A percentile compares a stretch with the other conserved stretches of the same genome.
phyloP scores from a whole-genome alignment of 306 rosid genomes.

The Adenanthera pavonina region DNA sequence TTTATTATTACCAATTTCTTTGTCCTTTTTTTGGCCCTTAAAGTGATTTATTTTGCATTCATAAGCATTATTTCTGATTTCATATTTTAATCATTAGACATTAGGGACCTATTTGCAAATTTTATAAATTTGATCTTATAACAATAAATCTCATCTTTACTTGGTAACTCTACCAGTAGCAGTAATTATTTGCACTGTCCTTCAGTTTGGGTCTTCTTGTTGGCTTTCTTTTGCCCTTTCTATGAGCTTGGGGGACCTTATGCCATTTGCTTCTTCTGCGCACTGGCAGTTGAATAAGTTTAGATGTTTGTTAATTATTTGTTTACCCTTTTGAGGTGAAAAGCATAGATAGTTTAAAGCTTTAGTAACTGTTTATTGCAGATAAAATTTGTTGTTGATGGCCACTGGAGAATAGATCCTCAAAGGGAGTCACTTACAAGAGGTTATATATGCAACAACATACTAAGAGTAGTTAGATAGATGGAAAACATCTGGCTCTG shows the following conservation, averaged over 20 bases:
- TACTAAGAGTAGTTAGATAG: constrained; percentile 64
- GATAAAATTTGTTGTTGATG: constrained; percentile 94
- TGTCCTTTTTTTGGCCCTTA: no score
- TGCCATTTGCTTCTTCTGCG: neutral
- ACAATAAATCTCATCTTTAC: neutral
- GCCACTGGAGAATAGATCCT: constrained; percentile 82
- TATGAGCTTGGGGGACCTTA: neutral
- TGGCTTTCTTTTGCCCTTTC: neutral
- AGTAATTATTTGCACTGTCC: constrained; percentile 1
- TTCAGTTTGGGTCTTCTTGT: constrained; percentile 7
- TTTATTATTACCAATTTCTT: no score
- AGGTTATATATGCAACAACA: constrained; percentile 79
- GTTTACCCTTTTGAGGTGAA: constrained; percentile 17
- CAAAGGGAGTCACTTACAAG: constrained; percentile 62
- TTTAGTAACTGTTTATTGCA: constrained; percentile 45
- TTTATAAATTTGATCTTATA: no score
- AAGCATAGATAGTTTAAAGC: constrained; percentile 9
- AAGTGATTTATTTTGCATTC: no score
- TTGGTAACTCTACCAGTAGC: neutral
- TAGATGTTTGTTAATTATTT: constrained; percentile 12
- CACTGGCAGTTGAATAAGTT: neutral
- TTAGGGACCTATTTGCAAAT: no score
- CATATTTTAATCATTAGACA: no score
- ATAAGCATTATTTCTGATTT: no score
- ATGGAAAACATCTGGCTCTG: constrained; percentile 42